phyloP scores from a whole-genome alignment of 176 grass and related monocot species.

The Phyllostachys edulis region DNA sequence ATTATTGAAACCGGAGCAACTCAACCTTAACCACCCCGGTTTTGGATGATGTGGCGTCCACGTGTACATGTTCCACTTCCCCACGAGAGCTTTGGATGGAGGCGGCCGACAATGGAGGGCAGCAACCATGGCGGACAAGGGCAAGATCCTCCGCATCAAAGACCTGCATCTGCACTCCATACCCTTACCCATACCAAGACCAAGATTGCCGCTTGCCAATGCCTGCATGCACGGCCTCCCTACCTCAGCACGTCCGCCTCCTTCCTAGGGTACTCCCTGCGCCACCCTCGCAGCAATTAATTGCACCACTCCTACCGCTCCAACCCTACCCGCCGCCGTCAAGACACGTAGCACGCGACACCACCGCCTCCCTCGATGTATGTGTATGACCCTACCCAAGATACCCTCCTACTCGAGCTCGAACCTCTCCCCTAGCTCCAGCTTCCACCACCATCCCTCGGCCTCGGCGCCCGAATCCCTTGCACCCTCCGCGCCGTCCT shows the following conservation, averaged over 20 bases:
- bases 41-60: too few relatives aligned
- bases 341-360: conserved; percentile 9
- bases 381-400: conserved; percentile 25
- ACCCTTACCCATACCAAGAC: too few relatives aligned
- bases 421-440: conserved; percentile 36
- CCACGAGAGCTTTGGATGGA: too few relatives aligned
- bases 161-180: too few relatives aligned
- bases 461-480: conserved; percentile 16
- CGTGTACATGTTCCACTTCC: too few relatives aligned
- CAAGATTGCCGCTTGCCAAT: too few relatives aligned
- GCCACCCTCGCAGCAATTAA: conserved; percentile 27
- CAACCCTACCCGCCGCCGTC: conserved; percentile 44
- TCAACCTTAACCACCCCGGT: too few relatives aligned
- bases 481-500: conserved; percentile 33
- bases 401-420: conserved; percentile 34
- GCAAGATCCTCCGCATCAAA: too few relatives aligned
- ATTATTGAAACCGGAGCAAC: too few relatives aligned
- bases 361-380: conserved; percentile 24
- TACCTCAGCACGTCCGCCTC: conserved; percentile 45
- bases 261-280: conserved; percentile 34
- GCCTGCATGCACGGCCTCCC: background rate
- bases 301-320: conserved; percentile 46
- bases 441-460: conserved; percentile 29
- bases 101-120: too few relatives aligned
- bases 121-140: too few relatives aligned